Evolutionary conservation across 176 grass and related monocot genomes (phyloP), one percentile per base, ranked within the genome.

Genomic region (Poa annua): DNA sequence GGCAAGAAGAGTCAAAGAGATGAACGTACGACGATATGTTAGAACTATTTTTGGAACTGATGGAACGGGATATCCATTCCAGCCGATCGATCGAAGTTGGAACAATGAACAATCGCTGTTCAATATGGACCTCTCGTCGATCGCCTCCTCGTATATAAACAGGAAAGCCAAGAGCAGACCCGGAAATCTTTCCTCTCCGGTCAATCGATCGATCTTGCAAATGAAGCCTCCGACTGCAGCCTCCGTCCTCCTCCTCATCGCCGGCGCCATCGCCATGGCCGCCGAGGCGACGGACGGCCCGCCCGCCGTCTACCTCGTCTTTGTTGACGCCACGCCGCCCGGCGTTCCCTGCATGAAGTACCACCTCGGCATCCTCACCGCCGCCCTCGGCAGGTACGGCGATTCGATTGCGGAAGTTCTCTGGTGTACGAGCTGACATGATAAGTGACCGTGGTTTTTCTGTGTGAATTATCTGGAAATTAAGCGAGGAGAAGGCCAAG

Each of bases 401-500:
- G 25, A 33, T 4, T 7, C 24, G 24, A 79, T 48, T 15, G 48
- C 6, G 16, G 33, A 14, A 49, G 3, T 15, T 49, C 47, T 49
- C 0, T 49, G 47, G 47, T 4, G 47, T 15, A 49, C 11, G 45
- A 13, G 45, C 45, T 5, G n/a, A n/a, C n/a, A n/a, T n/a, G n/a
- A n/a, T n/a, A n/a, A n/a, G n/a, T n/a, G n/a, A n/a, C 14, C 47
- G 12, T 15, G 13, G 29, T 29, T 50, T 50, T 6, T 64, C 0
- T 3, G 5, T 64, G 4, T 64, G 61, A 34, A 34, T 64, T 64
- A 3, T 7, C 26, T 64, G 26, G 7, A 57, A 57, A 64, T 36
- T 1, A 67, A 97, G 95, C 21, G 90, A 94, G 80, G 90, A 85
- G 45, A 87, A 87, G 60, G 95, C 95, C 6, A 92, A 89, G 78